Base-by-base conservation (phyloP, 1,284 basidiomycete species). In the Apiotrichum laibachii region DNA sequence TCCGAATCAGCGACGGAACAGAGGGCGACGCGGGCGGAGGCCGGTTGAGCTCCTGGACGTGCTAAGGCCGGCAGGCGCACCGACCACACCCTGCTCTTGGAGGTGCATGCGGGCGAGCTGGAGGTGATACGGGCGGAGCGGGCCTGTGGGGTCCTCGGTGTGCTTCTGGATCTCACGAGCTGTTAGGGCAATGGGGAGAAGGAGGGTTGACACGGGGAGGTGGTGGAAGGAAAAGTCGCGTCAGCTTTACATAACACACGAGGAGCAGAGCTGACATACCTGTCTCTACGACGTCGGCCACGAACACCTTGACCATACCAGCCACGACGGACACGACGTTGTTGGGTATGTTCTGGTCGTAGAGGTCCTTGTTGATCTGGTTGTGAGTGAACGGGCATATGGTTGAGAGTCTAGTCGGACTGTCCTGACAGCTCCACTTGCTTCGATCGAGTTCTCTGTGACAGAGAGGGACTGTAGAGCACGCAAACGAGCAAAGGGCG, bases 271-370 rank as follows among this genome's bases (percentile, higher is more conserved):
- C 11, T 13, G 5, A 68, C 71, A 37, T 47, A 72, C 72, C 73
- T 2, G 70, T 56, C 55, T 77, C 75, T n/a, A 75, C 66, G 7
- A 75, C 65, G 22, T 77, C 75, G 9, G 75, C 70, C 5, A 75
- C 63, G 55, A 75, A 75, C 49, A 77, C 66, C 68, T 77, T 77
- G 60, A 67, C 70, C 67, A 77, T 66, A 67, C 71, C 70, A 2
- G 68, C 75, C 33, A 77, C 50, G 5, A 75, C 63, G 50, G 67
- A 55, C 1, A 60, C 58, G 15, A 74, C 54, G 50, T 67, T 69
- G 21, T 63, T 63, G 12, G 66, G 62, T 26, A 71, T 54, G 21
- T 66, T 61, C 61, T 77, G 75, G 55, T 77, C 75, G 61, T 65
- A 73, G 15, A 74, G 49, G 43, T 75, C 72, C 40, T 67, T 56